Base-by-base conservation (phyloP, 129 eudicot species). In the Escallonia rubra region DNA sequence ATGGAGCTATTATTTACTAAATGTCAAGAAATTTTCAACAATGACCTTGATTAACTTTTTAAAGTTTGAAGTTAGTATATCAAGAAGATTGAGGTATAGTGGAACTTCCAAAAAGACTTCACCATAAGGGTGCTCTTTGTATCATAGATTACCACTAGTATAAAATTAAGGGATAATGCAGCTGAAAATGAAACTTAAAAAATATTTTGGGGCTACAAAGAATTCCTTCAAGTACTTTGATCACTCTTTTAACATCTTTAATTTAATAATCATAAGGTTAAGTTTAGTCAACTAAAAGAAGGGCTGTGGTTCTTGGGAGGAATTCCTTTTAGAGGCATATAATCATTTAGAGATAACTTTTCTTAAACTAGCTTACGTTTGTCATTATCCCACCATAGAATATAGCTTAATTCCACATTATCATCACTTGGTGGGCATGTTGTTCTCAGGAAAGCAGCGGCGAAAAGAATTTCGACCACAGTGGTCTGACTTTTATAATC, bases 401-500 rank as follows among this genome's bases (percentile, higher is more conserved):
- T 72, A 63, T 53, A 54, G 38, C 34, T 23, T n/a, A n/a, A n/a
- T n/a, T 50, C 38, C 46, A 39, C 59, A 71, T 61, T 52, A 70
- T 71, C 62, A 10, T 49, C 34, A 64, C 57, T 65, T 38, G 65
- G 72, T 65, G 67, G 61, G 49, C 78, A 48, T 62, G 44, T 74
- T 51, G 68, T 74, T 59, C 57, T 49, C 6, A 3, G 57, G 7
- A 66, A 66, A 74, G 73, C 65, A 74, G 61, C 49, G 43, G 79
- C 57, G 41, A 43, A 58, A 74, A 51, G 59, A 16, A 60, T 59
- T 66, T 67, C 63, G 9, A 43, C 50, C 4, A 59, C 55, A 56
- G 12, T 57, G 38, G 59, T 73, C 55, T 52, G 3, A 23, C 34
- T 23, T 23, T 23, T 23, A 23, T 23, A 23, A 23, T 23, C 34